Percentiles rank a stretch among this genome's conserved stretches.
Conservation (phyloP, 2,329 filamentous ascomycete genomes). For the Venturiaceae sp. region DNA sequence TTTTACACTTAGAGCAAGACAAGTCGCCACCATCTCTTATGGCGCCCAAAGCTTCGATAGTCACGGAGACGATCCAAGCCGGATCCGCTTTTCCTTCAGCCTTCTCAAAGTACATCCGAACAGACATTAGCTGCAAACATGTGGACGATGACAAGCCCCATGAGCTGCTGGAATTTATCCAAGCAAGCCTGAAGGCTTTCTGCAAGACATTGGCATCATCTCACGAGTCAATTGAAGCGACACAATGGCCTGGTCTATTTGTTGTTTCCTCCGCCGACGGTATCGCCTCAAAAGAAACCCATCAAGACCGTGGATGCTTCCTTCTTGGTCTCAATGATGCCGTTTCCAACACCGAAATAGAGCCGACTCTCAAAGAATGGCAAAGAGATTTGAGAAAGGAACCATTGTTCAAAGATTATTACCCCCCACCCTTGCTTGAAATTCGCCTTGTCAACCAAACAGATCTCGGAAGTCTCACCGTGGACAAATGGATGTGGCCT, state of each 20-base stretch:
- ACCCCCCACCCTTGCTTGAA: neutral
- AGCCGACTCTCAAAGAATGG: neutral
- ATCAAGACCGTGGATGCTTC: conserved; percentile 6
- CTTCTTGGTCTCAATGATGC: conserved; percentile 1
- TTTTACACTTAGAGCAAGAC: neutral
- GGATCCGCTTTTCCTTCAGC: neutral
- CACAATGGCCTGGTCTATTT: neutral
- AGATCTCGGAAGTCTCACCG: neutral
- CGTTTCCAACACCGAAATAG: neutral
- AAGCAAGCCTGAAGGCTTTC: neutral
- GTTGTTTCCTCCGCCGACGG: neutral
- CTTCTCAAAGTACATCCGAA: neutral
- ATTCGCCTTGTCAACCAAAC: neutral
- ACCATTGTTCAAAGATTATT: conserved; percentile 2
- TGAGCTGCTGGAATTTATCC: neutral
- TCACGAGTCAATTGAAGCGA: neutral
- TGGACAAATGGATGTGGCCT: conserved; percentile 3
- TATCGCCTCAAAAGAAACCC: neutral
- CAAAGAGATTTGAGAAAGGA: neutral
- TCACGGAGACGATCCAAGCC: neutral
- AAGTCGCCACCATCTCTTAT: neutral
- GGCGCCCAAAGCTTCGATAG: neutral
- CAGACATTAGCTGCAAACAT: conserved; percentile 7
- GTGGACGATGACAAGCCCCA: neutral
- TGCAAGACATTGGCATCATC: neutral